Evolutionary conservation across 768 basidiomycete species (phyloP), one percentile per base, ranked within the genome.

Genomic region (Phylloporus sp.): DNA sequence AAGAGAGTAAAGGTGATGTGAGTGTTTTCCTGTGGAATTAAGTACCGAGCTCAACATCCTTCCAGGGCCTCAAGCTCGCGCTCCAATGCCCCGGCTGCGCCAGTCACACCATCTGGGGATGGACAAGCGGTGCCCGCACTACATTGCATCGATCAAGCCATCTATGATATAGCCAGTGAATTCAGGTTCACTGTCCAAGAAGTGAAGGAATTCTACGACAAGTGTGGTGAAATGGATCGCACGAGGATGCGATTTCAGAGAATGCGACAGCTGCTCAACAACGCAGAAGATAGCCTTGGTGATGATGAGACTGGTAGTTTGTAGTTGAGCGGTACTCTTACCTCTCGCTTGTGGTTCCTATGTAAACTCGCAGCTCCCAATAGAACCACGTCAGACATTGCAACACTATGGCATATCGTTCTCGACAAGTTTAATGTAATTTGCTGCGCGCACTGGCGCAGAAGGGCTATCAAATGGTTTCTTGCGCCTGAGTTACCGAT

Each of bases 401-500:
- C 31, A n/a, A 26, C 17, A 27, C 48, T 64, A 65, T 52, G 60
- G 57, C 32, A 73, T 55, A 52, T 87, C 84, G 35, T 80, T 75
- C 44, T 89, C 88, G 6, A 77, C 76, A 37, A 86, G 65, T 20
- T 81, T 65, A 51, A 82, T 82, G 59, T 84, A 77, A 54, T 86
- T 80, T 23, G 80, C 82, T 21, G 75, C 81, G 53, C 89, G 75
- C n/a, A 66, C 70, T 5, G 90, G 90, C 9, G 90, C 90, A 18
- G 86, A 80, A 21, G 90, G 90, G 52, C 86, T 88, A 42, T 84
- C 81, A 56, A 82, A 86, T 3, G 81, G 80, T 59, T 87, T 89
- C 33, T 82, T 78, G 53, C 82, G 82, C 64, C 90, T 92, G 34
- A 52, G 34, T n/a, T 54, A 42, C 47, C 44, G 41, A 40, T n/a